phyloP scores from a whole-genome alignment of 352 stramenopile species.

The Ochromonadaceae sp. region DNA sequence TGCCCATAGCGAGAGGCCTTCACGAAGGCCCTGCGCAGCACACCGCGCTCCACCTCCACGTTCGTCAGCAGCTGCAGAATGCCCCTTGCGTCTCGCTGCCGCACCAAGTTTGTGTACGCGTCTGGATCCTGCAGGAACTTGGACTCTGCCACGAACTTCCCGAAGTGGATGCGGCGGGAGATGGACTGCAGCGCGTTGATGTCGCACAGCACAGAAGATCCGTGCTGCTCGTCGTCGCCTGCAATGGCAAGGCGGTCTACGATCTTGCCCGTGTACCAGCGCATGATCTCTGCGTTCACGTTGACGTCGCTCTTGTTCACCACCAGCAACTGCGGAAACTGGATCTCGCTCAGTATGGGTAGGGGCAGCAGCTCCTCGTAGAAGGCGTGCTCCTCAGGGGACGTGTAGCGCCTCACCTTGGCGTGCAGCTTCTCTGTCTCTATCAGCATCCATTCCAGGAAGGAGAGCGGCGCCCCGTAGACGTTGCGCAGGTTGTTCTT shows the following conservation, averaged over 20 bases:
- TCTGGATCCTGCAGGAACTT: conserved; percentile 79
- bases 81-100: conserved; percentile 71
- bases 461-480: conserved; percentile 28
- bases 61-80: conserved; percentile 92
- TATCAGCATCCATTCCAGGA: conserved; percentile 92
- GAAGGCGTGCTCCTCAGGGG: conserved; percentile 93
- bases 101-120: conserved; percentile 75
- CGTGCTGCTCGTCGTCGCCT: conserved; percentile 76
- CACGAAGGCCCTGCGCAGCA: conserved; percentile 69
- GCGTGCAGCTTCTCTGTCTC: conserved; percentile 87
- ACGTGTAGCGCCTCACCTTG: conserved; percentile 88
- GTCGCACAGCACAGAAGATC: conserved; percentile 40
- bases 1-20: conserved; percentile 89
- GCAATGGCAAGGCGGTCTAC: conserved; percentile 64
- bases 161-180: conserved; percentile 91
- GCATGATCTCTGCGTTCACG: conserved; percentile 91
- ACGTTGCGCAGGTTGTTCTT: conserved; percentile 21
- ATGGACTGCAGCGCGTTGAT: conserved; percentile 57
- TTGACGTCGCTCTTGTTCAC: conserved; percentile 73
- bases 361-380: conserved; percentile 76
- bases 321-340: conserved; percentile 76
- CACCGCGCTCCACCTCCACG: conserved; percentile 64
- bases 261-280: conserved; percentile 87
- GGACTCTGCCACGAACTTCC: conserved; percentile 92
- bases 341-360: conserved; percentile 68